These are phyloP conservation scores for Neurospora tetrasperma DNA, from an alignment of 495 filamentous ascomycete species.

Conservation along the genomic window DNA sequence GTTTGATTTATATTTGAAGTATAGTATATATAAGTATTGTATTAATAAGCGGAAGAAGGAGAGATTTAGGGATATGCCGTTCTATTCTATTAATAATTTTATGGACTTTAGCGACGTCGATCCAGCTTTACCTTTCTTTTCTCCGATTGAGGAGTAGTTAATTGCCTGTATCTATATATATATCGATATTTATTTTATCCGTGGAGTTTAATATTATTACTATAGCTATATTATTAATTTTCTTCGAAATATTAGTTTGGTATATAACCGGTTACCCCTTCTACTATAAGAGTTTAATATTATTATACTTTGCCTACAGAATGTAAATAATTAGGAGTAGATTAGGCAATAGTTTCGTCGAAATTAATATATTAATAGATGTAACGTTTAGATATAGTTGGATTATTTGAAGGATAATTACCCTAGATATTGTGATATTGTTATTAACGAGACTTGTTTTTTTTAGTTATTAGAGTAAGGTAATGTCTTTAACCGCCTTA, in stretches of 20 bases:
- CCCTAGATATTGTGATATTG: neutral
- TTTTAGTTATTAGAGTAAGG: neutral
- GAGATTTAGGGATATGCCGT: neutral
- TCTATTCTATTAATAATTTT: neutral
- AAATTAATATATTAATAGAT: no score
- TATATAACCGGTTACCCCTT: neutral
- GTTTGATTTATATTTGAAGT: neutral
- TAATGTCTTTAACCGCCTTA: neutral
- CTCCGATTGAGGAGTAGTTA: neutral
- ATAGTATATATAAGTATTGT: neutral
- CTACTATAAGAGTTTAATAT: no score
- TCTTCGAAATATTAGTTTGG: neutral
- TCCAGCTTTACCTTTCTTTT: neutral
- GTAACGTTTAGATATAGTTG: no score
- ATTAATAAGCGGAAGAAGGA: neutral
- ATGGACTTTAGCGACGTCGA: neutral
- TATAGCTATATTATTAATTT: neutral
- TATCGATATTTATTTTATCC: neutral
- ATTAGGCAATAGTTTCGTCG: no score
- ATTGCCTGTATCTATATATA: neutral
- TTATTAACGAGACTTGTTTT: neutral
- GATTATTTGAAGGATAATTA: no score
- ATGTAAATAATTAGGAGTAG: no score
- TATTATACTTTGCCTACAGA: no score
- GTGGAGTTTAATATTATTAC: neutral